Conservation (phyloP, 2,329 filamentous ascomycete genomes). For the Colletotrichum zoysiae region DNA sequence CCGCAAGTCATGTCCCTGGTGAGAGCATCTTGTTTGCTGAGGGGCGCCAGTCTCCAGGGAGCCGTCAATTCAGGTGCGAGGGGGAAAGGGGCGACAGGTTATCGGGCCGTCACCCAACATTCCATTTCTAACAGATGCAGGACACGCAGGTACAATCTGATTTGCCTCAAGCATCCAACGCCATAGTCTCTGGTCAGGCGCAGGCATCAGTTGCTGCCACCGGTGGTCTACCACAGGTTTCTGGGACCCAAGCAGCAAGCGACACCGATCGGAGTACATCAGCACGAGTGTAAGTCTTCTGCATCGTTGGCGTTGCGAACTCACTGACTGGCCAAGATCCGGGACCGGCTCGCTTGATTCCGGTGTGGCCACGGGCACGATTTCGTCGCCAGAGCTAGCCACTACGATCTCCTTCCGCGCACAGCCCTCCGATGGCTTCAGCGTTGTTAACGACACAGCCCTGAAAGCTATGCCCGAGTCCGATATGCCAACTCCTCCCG, state of each 20-base stretch:
- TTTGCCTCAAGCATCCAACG: background rate
- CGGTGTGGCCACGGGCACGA: conserved; percentile 6
- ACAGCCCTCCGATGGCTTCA: conserved; percentile 24
- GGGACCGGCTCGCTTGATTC: conserved; percentile 1
- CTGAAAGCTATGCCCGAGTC: conserved; percentile 30
- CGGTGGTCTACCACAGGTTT: background rate
- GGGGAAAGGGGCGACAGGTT: background rate
- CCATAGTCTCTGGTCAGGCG: background rate
- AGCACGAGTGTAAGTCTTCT: background rate
- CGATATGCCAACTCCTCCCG: conserved; percentile 11
- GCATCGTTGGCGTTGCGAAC: no score
- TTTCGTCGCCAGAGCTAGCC: conserved; percentile 18
- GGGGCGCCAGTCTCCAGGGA: background rate
- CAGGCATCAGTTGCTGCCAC: background rate
- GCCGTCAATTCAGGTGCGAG: background rate
- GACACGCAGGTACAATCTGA: conserved; percentile 8
- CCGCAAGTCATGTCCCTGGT: background rate
- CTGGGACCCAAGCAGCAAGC: background rate
- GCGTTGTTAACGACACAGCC: conserved; percentile 13
- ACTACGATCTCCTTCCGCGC: conserved; percentile 27
- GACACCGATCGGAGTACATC: background rate
- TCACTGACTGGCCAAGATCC: background rate
- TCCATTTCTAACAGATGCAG: background rate
- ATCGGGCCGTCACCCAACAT: background rate
- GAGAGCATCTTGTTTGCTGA: background rate